Base-by-base conservation (phyloP, 2,329 filamentous ascomycete species). In the Aspergillus floridensis region DNA sequence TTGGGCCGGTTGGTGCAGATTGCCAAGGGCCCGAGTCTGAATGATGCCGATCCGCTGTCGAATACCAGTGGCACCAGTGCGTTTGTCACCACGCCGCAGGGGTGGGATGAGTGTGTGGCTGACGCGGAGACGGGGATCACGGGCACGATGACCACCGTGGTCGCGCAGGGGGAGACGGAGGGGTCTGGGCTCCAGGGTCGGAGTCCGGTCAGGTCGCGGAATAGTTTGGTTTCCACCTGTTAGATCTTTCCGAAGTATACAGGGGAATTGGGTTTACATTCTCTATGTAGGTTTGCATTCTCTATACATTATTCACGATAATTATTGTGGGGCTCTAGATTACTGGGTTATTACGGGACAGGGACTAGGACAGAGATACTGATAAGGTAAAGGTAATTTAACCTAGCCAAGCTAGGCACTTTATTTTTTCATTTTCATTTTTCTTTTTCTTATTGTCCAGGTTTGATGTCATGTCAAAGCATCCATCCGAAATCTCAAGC, bases 1-100 rank as follows among this genome's bases (percentile, higher is more conserved):
- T 73, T 86, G 5, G 75, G 81, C 7, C 75, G 76, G 49, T 65
- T 81, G 16, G 74, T 80, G 1, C 32, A 53, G 41, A 50, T 63
- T 22, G 60, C 56, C 4, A 44, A 32, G n/a, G 53, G 53, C 2
- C 26, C 41, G 11, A 55, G 50, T 41, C 6, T 22, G 5, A n/a
- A 32, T 16, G 41, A 35, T n/a, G 24, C 41, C 21, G 41, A 55
- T 16, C 53, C 53, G 12, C 16, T 29, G 29, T 47, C 52, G 3
- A 44, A 44, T 8, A 24, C 52, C 12, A 24, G 41, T 22, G 41
- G 29, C 8, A 44, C 44, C 26, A 44, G 41, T 8, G 53, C 41
- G 6, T 55, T 55, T 35, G 47, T 47, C 14, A 47, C 47, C 19
- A 55, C 53, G 7, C 26, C 44, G 47, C 47, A 44, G 14, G 53